Evolutionary conservation across 2,329 filamentous ascomycete species (phyloP).

Genomic region (Fusarium subglutinans): DNA sequence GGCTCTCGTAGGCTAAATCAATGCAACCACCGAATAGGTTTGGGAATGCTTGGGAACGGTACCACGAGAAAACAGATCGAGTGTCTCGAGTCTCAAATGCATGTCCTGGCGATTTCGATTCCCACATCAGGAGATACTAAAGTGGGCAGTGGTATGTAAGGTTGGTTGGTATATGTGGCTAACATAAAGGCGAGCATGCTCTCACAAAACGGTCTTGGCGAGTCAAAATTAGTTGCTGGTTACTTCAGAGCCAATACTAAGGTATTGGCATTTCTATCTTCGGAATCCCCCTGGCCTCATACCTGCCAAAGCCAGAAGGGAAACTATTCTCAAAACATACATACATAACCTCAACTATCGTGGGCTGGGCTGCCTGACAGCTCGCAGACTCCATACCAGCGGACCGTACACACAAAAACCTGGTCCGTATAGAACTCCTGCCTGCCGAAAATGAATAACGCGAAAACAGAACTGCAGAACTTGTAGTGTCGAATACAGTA

Average conservation of each 20-base stretch:
- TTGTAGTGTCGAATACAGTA: constrained; percentile 16
- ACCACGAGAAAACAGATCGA: background rate
- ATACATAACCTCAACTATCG: constrained; percentile 30
- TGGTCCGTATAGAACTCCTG: constrained; percentile 39
- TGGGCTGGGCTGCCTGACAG: constrained; percentile 22
- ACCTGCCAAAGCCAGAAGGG: constrained; percentile 10
- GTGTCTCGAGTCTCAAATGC: background rate
- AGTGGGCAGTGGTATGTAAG: background rate
- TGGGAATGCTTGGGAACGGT: background rate
- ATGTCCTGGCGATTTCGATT: background rate
- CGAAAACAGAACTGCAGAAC: constrained; percentile 14
- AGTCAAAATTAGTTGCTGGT: background rate
- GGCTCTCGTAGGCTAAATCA: background rate
- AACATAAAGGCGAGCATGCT: background rate
- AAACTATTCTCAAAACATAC: constrained; percentile 4
- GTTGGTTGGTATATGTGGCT: background rate
- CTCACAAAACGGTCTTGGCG: background rate
- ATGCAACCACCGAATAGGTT: background rate
- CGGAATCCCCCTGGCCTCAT: constrained; percentile 10
- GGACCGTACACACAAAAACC: constrained; percentile 27
- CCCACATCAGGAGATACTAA: background rate
- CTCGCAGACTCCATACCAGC: constrained; percentile 34
- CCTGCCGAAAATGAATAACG: constrained; percentile 27
- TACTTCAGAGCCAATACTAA: constrained; percentile 15
- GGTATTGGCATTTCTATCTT: constrained; percentile 26